A percentile compares a stretch with the other conserved stretches of the same genome.
Evolutionary conservation across 495 filamentous ascomycete species (phyloP).

Genomic region (Tuber brumale): DNA sequence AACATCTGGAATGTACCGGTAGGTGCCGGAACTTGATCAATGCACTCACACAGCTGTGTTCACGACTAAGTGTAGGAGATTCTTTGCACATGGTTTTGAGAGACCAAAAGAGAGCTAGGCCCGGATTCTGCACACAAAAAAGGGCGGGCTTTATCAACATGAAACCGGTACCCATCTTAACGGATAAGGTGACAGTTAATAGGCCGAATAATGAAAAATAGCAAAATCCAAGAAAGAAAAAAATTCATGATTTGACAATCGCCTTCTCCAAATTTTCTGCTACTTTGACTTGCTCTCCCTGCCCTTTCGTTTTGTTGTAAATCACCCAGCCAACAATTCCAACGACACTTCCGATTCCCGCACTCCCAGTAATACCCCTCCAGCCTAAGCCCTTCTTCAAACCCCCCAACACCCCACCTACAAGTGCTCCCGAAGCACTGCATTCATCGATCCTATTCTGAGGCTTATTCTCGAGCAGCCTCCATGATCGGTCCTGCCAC

Average conservation of each 20-base stretch:
- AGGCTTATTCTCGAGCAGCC: slow-evolving; percentile 50
- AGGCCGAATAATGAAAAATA: background rate
- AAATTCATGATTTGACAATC: background rate
- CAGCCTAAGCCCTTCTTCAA: slow-evolving; percentile 30
- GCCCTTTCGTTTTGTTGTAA: background rate
- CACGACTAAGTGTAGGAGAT: background rate
- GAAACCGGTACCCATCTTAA: background rate
- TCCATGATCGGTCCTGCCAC: slow-evolving; percentile 58
- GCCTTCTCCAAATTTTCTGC: background rate
- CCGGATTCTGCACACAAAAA: background rate
- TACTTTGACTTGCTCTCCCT: background rate
- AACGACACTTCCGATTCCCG: slow-evolving; percentile 46
- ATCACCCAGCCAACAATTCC: slow-evolving; percentile 39
- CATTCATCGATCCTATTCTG: slow-evolving; percentile 53
- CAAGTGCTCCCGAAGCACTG: slow-evolving; percentile 44
- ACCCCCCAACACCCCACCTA: slow-evolving; percentile 41
- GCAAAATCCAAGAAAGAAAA: background rate
- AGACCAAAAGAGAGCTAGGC: background rate
- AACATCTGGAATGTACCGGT: background rate
- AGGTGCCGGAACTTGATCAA: background rate
- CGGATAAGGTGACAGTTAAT: background rate
- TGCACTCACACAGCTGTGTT: background rate
- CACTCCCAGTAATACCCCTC: slow-evolving; percentile 41
- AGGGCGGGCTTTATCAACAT: background rate
- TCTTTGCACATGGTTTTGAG: background rate